These are phyloP conservation scores for Corynascus novoguineensis DNA, from an alignment of 495 filamentous ascomycete species.

Conservation along the genomic window DNA sequence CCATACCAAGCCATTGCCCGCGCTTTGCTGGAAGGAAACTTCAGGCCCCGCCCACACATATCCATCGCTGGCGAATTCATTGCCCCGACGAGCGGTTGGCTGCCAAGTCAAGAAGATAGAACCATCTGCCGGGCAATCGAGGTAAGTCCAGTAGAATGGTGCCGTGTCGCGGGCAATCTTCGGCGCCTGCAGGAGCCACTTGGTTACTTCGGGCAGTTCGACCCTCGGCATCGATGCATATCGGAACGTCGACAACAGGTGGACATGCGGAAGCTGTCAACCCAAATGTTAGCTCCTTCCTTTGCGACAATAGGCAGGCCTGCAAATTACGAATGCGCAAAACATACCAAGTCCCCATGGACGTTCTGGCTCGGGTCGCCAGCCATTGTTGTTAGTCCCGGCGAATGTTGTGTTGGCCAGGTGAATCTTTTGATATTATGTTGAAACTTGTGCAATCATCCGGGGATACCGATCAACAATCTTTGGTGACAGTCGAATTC, in stretches of 20 bases:
- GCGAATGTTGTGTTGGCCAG: not conserved
- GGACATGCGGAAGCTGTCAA: conserved; percentile 75
- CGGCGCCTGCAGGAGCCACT: conserved; percentile 73
- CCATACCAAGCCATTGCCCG: conserved; percentile 69
- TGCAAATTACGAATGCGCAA: not conserved
- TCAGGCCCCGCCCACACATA: conserved; percentile 84
- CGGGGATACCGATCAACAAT: not conserved
- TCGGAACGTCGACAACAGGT: conserved; percentile 70
- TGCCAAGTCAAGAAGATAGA: conserved; percentile 83
- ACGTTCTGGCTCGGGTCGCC: conserved; percentile 35
- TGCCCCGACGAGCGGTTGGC: conserved; percentile 58
- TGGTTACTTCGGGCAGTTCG: conserved; percentile 62
- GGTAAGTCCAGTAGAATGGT: conserved; percentile 86
- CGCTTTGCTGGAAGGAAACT: conserved; percentile 59
- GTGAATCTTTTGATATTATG: not conserved
- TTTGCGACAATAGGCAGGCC: not conserved
- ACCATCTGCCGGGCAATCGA: conserved; percentile 75
- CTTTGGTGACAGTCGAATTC: not conserved
- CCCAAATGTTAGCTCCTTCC: conserved; percentile 8
- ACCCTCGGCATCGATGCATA: conserved; percentile 64
- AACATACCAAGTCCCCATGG: conserved; percentile 32
- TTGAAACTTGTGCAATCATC: conserved; percentile 14
- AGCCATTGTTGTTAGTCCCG: conserved; percentile 21
- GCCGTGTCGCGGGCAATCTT: conserved; percentile 68
- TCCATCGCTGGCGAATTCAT: conserved; percentile 79